These are phyloP conservation scores for Lactarius trivialis DNA, from an alignment of 768 basidiomycete genomes.

Conservation along the genomic window DNA sequence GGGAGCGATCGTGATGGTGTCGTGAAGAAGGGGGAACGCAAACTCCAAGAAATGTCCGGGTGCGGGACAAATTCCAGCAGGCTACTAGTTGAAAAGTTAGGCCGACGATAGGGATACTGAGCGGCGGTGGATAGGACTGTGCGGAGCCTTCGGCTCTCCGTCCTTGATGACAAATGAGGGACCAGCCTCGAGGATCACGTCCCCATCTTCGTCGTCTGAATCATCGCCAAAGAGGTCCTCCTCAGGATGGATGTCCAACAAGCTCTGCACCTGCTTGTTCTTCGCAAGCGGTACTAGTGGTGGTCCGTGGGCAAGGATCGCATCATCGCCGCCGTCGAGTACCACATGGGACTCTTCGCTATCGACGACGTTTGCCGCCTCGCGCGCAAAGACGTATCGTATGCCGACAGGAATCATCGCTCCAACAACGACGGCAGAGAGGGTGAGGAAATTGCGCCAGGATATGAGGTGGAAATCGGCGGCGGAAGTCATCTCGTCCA, in stretches of 20 bases:
- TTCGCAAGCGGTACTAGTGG: conserved; percentile 36
- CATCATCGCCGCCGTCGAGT: conserved; percentile 31
- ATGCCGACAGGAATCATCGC: conserved; percentile 92
- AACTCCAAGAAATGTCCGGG: background rate
- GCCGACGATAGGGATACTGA: conserved; percentile 3
- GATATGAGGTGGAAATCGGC: conserved; percentile 93
- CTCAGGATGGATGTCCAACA: conserved; percentile 30
- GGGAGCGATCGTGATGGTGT: background rate
- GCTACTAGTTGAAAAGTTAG: background rate
- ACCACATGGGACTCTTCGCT: conserved; percentile 33
- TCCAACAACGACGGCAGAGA: conserved; percentile 80
- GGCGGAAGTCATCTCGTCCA: conserved; percentile 93
- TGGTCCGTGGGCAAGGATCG: conserved; percentile 53
- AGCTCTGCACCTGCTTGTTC: conserved; percentile 29
- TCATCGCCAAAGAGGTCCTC: conserved; percentile 26
- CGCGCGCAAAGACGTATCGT: conserved; percentile 71
- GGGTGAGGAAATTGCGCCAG: conserved; percentile 80
- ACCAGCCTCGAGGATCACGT: conserved; percentile 70
- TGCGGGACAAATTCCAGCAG: background rate
- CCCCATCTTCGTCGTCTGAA: conserved; percentile 56
- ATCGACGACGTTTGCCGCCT: conserved; percentile 40
- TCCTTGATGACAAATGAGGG: conserved; percentile 49
- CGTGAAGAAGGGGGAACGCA: background rate
- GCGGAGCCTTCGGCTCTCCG: conserved; percentile 11
- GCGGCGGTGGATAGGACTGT: conserved; percentile 6